Evolutionary conservation across 2,329 filamentous ascomycete genomes (phyloP), one percentile per base, ranked within the genome.

Genomic region (Aspergillus sp.): DNA sequence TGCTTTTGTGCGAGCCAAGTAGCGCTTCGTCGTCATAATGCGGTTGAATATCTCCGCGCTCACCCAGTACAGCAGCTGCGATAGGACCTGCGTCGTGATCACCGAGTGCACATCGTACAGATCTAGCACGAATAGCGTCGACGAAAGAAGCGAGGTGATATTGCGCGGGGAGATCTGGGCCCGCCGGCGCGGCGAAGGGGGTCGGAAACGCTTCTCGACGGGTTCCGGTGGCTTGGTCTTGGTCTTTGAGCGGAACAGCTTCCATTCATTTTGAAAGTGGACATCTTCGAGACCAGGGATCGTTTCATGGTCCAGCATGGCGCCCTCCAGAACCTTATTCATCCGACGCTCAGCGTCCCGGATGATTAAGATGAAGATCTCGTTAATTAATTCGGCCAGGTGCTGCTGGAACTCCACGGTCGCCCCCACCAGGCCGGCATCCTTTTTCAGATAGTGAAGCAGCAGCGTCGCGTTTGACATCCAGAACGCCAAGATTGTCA

Each of bases 41-140:
- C 91, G 85, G 67, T 98, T 98, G 73, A 98, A 98, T 6, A 97
- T 80, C 68, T 98, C 93, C 0, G 91, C 88, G 5, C 90, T 87
- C 10, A 98, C 78, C 93, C 93, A 98, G 71, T 96, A 98, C 40
- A 97, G 77, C 2, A 98, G 76, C 62, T 98, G 93, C 3, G 90
- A 87, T 28, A 96, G 73, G 48, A 97, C 88, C 63, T 98, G 93
- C 1, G 89, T 79, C 10, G 82, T 89, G 61, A 98, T 97, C 54
- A 98, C 89, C 0, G 93, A 96, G 70, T 98, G 93, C 26, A 98
- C 89, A 59, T 98, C 93, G 70, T 98, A 98, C n/a, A 98, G 78
- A 65, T 98, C 93, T 29, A 98, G 79, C 19, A 98, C 93, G 64
- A 98, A 98, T 9, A 98, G 76, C 0, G 93, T 97, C 2, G 93